A percentile compares a stretch with the other conserved stretches of the same genome.
Conservation (phyloP, 23 red algal genomes). For the Gracilariopsis chorda region DNA sequence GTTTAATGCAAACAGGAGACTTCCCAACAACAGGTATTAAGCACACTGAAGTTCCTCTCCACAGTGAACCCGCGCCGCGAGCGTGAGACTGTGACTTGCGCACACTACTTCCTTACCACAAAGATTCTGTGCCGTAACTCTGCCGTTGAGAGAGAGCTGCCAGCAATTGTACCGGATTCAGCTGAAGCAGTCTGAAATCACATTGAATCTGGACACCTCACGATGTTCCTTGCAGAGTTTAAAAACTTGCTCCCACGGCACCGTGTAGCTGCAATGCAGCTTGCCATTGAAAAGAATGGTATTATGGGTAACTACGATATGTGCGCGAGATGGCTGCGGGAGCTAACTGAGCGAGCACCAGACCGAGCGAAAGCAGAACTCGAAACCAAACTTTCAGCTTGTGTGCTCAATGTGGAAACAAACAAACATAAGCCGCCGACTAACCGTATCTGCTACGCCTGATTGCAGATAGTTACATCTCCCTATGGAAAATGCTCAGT, state of each 20-base stretch:
- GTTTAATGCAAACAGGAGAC: slow-evolving; percentile 60
- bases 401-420: slow-evolving; percentile 22
- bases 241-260: slow-evolving; percentile 60
- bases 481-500: slow-evolving; percentile 40
- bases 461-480: slow-evolving; percentile 17
- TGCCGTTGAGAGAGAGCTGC: slow-evolving; percentile 21
- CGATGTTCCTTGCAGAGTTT: slow-evolving; percentile 63
- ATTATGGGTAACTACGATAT: slow-evolving; percentile 58
- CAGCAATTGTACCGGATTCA: neutral
- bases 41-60: slow-evolving; percentile 31
- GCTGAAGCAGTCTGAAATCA: slow-evolving; percentile 8
- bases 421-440: slow-evolving; percentile 65
- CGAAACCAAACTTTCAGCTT: neutral
- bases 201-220: slow-evolving; percentile 37
- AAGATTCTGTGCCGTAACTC: slow-evolving; percentile 48
- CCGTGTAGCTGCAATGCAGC: slow-evolving; percentile 31
- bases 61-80: slow-evolving; percentile 23
- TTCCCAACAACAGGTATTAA: slow-evolving; percentile 40
- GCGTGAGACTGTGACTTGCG: slow-evolving; percentile 55
- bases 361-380: slow-evolving; percentile 12
- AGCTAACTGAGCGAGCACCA: slow-evolving; percentile 44
- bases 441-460: slow-evolving; percentile 45
- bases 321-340: slow-evolving; percentile 58
- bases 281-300: slow-evolving; percentile 67
- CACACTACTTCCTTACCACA: slow-evolving; percentile 45